Percentiles rank a stretch among this genome's conserved stretches.
These are phyloP conservation scores for Rickenella mellea DNA, from an alignment of 768 basidiomycete species.

Conservation along the genomic window DNA sequence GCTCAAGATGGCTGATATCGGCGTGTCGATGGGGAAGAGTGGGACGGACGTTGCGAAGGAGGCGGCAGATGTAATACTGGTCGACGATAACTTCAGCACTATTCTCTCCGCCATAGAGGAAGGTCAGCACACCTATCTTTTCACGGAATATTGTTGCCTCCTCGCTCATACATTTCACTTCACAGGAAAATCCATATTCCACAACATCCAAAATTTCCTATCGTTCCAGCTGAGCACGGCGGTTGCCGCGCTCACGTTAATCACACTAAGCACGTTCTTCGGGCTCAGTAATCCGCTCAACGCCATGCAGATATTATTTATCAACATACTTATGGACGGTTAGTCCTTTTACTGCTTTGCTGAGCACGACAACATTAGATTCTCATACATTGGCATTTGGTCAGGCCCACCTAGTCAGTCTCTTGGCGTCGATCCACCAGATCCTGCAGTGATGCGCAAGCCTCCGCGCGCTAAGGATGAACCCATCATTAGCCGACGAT, in stretches of 20 bases:
- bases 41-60: slow-evolving; percentile 99
- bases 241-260: slow-evolving; percentile 90
- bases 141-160: background rate
- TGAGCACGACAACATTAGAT: background rate
- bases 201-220: slow-evolving; percentile 97
- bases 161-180: slow-evolving; percentile 9
- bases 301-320: slow-evolving; percentile 98
- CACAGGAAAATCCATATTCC: slow-evolving; percentile 91
- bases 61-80: slow-evolving; percentile 93
- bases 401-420: slow-evolving; percentile 86
- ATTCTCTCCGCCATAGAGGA: slow-evolving; percentile 92
- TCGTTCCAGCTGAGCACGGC: slow-evolving; percentile 96
- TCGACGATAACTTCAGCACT: slow-evolving; percentile 95
- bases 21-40: slow-evolving; percentile 94
- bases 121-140: slow-evolving; percentile 32
- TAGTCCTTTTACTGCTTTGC: slow-evolving; percentile 10
- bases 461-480: slow-evolving; percentile 92
- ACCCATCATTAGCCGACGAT: slow-evolving; percentile 66
- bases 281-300: slow-evolving; percentile 88
- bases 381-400: background rate
- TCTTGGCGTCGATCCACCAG: slow-evolving; percentile 93
- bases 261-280: slow-evolving; percentile 88
- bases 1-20: slow-evolving; percentile 96
- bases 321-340: slow-evolving; percentile 99
- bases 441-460: slow-evolving; percentile 83